Evolutionary conservation across 306 rosid species (phyloP).

Genomic region (Corylus americana): DNA sequence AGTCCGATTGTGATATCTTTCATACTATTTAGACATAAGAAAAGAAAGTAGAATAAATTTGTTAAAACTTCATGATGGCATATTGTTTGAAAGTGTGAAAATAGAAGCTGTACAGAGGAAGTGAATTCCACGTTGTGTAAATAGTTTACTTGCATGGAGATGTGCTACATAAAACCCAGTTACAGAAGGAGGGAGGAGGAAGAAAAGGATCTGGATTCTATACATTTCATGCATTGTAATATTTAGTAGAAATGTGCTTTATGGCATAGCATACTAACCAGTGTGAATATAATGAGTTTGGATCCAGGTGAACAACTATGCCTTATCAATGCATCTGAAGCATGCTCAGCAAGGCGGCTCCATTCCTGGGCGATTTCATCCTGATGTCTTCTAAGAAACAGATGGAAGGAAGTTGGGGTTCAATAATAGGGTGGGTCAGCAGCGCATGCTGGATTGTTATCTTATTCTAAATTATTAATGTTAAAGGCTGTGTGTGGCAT

Average conservation of each 20-base stretch:
- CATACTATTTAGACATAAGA: too few relatives aligned
- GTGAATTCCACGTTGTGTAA: background rate
- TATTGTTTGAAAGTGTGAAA: background rate
- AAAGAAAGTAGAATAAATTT: background rate
- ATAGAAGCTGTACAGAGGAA: background rate
- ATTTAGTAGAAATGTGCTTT: background rate
- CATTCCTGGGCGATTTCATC: conserved; percentile 76
- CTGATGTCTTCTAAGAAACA: conserved; percentile 67
- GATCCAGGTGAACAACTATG: conserved; percentile 79
- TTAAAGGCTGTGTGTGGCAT: conserved; percentile 19
- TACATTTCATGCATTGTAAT: background rate
- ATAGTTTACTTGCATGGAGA: too few relatives aligned
- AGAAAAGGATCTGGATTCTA: too few relatives aligned
- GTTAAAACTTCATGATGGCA: background rate
- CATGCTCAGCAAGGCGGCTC: conserved; percentile 84
- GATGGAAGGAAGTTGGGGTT: background rate
- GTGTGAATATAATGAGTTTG: conserved; percentile 12
- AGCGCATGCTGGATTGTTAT: background rate
- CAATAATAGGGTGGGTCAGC: conserved; percentile 1
- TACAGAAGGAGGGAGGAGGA: too few relatives aligned
- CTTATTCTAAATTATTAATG: conserved; percentile 8
- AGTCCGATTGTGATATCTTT: too few relatives aligned
- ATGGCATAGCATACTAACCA: conserved; percentile 12
- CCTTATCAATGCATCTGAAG: conserved; percentile 88
- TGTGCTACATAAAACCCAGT: too few relatives aligned